These are phyloP conservation scores for Lepiota brunneoincarnata DNA, from an alignment of 768 basidiomycete species.

Conservation along the genomic window DNA sequence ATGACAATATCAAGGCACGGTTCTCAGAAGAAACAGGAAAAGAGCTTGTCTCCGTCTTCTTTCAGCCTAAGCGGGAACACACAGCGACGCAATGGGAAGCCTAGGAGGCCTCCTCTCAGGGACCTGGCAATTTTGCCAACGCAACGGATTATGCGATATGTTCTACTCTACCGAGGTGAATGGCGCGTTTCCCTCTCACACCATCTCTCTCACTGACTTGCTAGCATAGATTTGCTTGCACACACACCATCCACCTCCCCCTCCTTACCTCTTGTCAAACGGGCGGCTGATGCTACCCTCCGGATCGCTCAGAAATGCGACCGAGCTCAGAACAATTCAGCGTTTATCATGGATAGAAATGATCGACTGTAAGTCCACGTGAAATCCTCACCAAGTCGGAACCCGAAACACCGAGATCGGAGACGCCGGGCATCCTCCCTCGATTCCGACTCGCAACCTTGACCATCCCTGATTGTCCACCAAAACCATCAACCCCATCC, in stretches of 20 bases:
- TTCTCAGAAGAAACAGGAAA: background rate
- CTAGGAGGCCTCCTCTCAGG: conserved; percentile 35
- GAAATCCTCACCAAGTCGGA: too few species aligned
- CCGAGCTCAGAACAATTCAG: conserved; percentile 52
- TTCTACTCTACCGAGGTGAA: conserved; percentile 58
- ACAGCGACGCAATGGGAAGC: background rate
- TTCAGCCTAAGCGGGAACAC: background rate
- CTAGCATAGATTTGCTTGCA: conserved; percentile 46
- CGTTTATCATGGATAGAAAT: conserved; percentile 19
- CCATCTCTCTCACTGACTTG: background rate
- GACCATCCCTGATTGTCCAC: too few species aligned
- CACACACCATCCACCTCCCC: conserved; percentile 54
- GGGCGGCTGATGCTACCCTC: conserved; percentile 52
- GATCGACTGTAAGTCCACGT: background rate
- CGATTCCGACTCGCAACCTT: too few species aligned
- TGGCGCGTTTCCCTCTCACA: conserved; percentile 5
- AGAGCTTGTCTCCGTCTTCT: background rate
- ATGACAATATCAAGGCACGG: conserved; percentile 2
- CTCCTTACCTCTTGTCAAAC: conserved; percentile 51
- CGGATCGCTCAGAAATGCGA: conserved; percentile 64
- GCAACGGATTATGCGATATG: conserved; percentile 68
- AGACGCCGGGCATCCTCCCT: too few species aligned
- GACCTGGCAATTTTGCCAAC: conserved; percentile 67
- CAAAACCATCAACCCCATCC: too few species aligned
- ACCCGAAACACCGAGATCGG: too few species aligned